phyloP scores from a whole-genome alignment of 164 flowering plant species.

The Platanus orientalis region DNA sequence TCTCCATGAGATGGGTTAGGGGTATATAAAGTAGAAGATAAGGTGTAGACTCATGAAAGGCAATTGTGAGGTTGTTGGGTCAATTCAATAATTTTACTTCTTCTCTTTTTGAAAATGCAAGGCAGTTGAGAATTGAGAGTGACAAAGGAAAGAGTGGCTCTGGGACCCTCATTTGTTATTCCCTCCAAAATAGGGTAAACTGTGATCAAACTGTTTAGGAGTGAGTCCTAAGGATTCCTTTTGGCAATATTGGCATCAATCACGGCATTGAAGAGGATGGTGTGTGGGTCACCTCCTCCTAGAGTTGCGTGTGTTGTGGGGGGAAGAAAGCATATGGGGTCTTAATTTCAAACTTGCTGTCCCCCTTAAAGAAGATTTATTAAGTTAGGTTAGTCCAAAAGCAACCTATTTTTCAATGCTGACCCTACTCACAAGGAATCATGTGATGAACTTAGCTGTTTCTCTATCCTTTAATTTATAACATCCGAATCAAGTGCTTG shows the following conservation, averaged over 20 bases:
- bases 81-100: neutral
- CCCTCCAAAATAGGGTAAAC: neutral
- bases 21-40: constrained; percentile 2
- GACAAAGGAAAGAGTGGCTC: constrained; percentile 2
- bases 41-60: constrained; percentile 5
- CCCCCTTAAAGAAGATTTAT: neutral
- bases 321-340: neutral
- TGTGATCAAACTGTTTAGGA: constrained; percentile 4
- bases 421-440: no score
- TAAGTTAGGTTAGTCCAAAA: no score
- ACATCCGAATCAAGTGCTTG: no score
- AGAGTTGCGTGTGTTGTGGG: neutral
- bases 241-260: neutral
- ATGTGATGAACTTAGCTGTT: no score
- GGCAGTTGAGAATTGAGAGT: constrained; percentile 25
- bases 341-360: neutral
- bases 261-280: neutral
- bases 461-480: no score
- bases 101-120: constrained; percentile 13
- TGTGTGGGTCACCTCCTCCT: neutral
- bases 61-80: constrained; percentile 15
- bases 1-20: neutral
- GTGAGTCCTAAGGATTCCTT: constrained; percentile 1
- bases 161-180: neutral
- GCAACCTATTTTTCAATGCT: no score